A percentile compares a stretch with the other conserved stretches of the same genome.
phyloP scores from a whole-genome alignment of 495 filamentous ascomycete genomes.

The Penicillium taxi region DNA sequence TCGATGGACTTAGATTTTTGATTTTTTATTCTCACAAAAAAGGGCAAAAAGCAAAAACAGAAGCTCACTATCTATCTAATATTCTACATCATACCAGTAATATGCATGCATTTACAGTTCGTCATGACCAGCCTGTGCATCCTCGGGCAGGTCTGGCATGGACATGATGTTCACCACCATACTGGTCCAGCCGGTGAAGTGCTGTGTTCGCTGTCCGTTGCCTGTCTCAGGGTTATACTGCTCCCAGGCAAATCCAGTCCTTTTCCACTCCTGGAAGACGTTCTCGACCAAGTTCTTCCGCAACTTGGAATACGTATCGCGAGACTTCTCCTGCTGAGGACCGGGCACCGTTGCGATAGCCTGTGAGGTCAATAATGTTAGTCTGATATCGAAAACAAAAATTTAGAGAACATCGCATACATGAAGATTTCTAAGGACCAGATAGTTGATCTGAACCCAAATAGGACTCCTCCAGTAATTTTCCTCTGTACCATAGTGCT shows the following conservation, averaged over 20 bases:
- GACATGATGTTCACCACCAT: conserved; percentile 96
- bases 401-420: conserved; percentile 45
- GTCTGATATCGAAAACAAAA: conserved; percentile 1
- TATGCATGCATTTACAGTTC: conserved; percentile 33
- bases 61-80: conserved; percentile 10
- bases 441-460: conserved; percentile 97
- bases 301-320: conserved; percentile 65
- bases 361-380: conserved; percentile 19
- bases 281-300: conserved; percentile 82
- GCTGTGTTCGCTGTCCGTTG: conserved; percentile 85
- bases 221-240: conserved; percentile 96
- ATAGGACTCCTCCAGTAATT: conserved; percentile 96
- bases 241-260: conserved; percentile 97
- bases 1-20: not conserved
- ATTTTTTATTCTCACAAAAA: not conserved
- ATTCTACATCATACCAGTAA: conserved; percentile 18
- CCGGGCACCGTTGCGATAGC: conserved; percentile 44
- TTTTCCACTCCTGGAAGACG: conserved; percentile 77
- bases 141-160: conserved; percentile 56
- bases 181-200: conserved; percentile 98
- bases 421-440: conserved; percentile 72
- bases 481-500: conserved; percentile 80
- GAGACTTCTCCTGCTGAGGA: conserved; percentile 61
- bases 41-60: not conserved
- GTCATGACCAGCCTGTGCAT: conserved; percentile 27